These are phyloP conservation scores for Alternaria infectoria DNA, from an alignment of 2,329 filamentous ascomycete species.

Conservation along the genomic window DNA sequence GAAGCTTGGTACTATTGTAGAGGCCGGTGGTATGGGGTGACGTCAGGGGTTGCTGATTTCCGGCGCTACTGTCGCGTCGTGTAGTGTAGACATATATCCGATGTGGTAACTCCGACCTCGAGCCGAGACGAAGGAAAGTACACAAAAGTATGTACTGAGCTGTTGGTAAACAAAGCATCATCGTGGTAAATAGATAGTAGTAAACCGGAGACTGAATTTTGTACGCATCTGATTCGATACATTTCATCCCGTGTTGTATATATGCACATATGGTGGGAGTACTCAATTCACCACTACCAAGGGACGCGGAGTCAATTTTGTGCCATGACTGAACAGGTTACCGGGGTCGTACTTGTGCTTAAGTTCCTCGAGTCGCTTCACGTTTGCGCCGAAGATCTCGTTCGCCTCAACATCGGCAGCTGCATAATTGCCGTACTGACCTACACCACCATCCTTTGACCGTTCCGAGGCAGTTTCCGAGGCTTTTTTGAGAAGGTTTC, in stretches of 20 bases:
- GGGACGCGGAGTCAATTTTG: constrained; percentile 27
- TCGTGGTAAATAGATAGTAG: background rate
- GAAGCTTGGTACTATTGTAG: background rate
- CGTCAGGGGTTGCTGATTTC: background rate
- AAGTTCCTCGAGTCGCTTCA: constrained; percentile 38
- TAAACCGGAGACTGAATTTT: background rate
- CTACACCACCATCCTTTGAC: constrained; percentile 34
- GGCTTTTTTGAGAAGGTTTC: constrained; percentile 33
- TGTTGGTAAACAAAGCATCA: background rate
- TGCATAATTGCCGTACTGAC: constrained; percentile 43
- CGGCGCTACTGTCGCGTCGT: background rate
- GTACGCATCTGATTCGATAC: background rate
- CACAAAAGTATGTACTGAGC: background rate
- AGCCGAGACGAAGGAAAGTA: background rate
- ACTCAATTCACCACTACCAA: constrained; percentile 27
- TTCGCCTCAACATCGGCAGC: constrained; percentile 32
- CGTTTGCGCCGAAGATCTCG: constrained; percentile 42
- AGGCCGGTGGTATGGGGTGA: background rate
- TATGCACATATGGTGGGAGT: background rate
- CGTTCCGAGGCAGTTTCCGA: constrained; percentile 23
- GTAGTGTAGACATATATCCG: background rate
- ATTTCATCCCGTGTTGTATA: background rate
- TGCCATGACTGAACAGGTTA: constrained; percentile 41
- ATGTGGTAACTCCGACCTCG: background rate
- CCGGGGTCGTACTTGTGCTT: constrained; percentile 46